Conservation (phyloP, 768 basidiomycete species). For the Mrakia gelida region DNA sequence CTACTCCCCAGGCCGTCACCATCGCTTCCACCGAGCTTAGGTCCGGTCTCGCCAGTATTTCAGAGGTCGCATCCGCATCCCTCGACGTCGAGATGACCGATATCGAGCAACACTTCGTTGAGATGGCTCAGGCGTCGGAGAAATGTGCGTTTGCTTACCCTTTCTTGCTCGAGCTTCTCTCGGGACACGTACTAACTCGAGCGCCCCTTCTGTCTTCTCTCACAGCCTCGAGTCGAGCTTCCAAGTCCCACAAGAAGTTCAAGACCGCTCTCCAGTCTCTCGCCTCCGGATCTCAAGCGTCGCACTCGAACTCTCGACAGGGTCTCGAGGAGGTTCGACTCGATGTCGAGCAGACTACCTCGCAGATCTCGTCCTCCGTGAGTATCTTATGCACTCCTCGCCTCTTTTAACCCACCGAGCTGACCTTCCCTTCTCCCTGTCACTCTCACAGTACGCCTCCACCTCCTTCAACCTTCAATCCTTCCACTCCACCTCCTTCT, state of each 20-base stretch:
- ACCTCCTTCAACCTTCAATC: conserved; percentile 49
- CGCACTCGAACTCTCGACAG: conserved; percentile 51
- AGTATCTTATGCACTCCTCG: conserved; percentile 32
- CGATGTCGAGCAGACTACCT: conserved; percentile 3
- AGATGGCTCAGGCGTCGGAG: neutral
- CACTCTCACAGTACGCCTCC: conserved; percentile 47
- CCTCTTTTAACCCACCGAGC: conserved; percentile 14
- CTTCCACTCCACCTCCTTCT: conserved; percentile 50
- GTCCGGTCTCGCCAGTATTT: conserved; percentile 8
- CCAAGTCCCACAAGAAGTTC: conserved; percentile 25
- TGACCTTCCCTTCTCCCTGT: neutral
- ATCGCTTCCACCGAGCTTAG: neutral
- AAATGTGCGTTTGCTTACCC: neutral
- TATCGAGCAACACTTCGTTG: neutral
- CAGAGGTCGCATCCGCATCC: neutral
- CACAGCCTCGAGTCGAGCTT: neutral
- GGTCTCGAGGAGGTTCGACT: conserved; percentile 10
- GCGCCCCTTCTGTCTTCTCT: neutral
- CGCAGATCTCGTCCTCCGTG: conserved; percentile 12
- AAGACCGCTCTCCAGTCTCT: conserved; percentile 9
- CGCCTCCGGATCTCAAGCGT: neutral
- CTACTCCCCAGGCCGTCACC: conserved; percentile 13
- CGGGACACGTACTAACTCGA: neutral
- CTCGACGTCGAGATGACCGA: conserved; percentile 20
- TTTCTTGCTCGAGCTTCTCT: neutral